Evolutionary conservation across 768 basidiomycete species (phyloP).

Genomic region (Mycena amicta): DNA sequence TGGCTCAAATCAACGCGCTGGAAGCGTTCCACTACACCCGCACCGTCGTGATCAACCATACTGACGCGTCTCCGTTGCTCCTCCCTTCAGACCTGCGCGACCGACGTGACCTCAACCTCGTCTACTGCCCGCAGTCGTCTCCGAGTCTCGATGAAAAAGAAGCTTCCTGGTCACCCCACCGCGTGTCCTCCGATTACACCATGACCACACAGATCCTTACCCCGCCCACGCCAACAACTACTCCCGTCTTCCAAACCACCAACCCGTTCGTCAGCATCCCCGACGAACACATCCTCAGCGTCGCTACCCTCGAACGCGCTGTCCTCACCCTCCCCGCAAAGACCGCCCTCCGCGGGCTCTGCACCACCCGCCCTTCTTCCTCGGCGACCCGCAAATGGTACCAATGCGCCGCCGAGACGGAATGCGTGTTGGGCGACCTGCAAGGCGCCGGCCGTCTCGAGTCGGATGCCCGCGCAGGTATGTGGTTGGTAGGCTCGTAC

Average conservation of each 20-base stretch:
- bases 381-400: slow-evolving; percentile 40
- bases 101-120: slow-evolving; percentile 67
- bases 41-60: slow-evolving; percentile 72
- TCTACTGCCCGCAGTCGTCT: slow-evolving; percentile 28
- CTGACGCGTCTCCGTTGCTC: slow-evolving; percentile 49
- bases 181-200: slow-evolving; percentile 52
- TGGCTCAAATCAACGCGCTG: slow-evolving; percentile 50
- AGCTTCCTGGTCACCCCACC: slow-evolving; percentile 25
- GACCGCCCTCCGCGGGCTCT: slow-evolving; percentile 50
- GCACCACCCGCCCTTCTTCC: no score
- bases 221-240: slow-evolving; percentile 34
- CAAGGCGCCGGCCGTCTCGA: slow-evolving; percentile 51
- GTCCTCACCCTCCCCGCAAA: slow-evolving; percentile 56
- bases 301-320: slow-evolving; percentile 65
- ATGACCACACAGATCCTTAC: slow-evolving; percentile 71
- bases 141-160: neutral
- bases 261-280: slow-evolving; percentile 65
- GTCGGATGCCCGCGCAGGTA: slow-evolving; percentile 40
- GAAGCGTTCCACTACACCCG: slow-evolving; percentile 54
- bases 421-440: slow-evolving; percentile 45
- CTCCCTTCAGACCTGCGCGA: slow-evolving; percentile 55
- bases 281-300: slow-evolving; percentile 51
- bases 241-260: slow-evolving; percentile 67
- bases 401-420: slow-evolving; percentile 42
- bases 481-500: slow-evolving; percentile 78